Base-by-base conservation (phyloP, 352 stramenopile species). In the Phytophthora syringae region DNA sequence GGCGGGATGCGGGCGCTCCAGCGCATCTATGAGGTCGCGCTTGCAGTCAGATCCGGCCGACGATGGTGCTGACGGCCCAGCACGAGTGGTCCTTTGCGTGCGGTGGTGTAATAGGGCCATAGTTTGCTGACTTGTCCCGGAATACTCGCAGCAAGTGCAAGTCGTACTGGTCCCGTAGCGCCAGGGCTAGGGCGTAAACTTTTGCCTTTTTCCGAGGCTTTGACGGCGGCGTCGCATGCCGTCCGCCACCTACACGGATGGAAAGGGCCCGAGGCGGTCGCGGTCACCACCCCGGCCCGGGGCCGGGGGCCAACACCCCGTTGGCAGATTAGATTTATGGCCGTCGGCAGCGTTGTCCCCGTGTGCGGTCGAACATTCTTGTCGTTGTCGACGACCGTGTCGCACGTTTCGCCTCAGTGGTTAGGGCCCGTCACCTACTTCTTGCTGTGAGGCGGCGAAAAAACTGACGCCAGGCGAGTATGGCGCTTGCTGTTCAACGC, bases 401-500 rank as follows among this genome's bases (percentile, higher is more conserved):
- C 57, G 57, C 64, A 72, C 63, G 57, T 63, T 70, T 61, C 48
- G 25, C 9, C 5, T 32, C n/a, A n/a, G n/a, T n/a, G 28, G 34
- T 44, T 63, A 55, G 48, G 47, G 59, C 52, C 9, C 60, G 47
- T 54, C 65, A 73, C 68, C 59, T 72, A 32, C 53, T 45, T 67
- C 27, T 60, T 28, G 45, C 56, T 45, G 47, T 60, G 43, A n/a
- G 42, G 11, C 63, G 52, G 37, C 50, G 49, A 67, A 60, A 69
- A 74, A 74, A 70, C 66, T 70, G 66, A 74, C 67, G 67, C 16
- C 67, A 71, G 27, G 61, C 50, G 36, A 62, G 43, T 47, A 52
- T 68, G 52, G 65, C 52, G 56, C 40, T 70, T 52, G 62, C 40
- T 71, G 49, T 58, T 61, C 42, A 62, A 69, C 52, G 27, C 37